Evolutionary conservation across 1,139 yeast species (phyloP), one percentile per base, ranked within the genome.

Genomic region (Yamadazyma dushanensis): DNA sequence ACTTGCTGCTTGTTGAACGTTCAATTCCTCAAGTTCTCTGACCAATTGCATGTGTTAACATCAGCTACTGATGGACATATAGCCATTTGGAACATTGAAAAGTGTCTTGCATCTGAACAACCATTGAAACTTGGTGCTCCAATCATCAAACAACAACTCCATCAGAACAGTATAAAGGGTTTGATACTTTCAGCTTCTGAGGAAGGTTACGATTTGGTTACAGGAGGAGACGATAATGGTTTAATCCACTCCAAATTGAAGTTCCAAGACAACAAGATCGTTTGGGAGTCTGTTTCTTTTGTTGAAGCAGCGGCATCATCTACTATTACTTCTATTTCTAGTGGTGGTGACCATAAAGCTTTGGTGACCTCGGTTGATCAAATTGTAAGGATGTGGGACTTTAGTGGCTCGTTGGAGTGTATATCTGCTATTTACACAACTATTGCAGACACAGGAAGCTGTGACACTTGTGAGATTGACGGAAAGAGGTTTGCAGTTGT

Each of bases 191-290:
- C 32, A 7, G 5, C 17, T 4, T 19, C 19, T 3, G 18, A 51
- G 2, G 32, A 51, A 1, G 54, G 62, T 5, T 67, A 65, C 37
- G 45, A 41, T 5, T 55, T 81, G 10, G 57, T 80, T 4, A 79
- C 96, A 1, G 97, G 96, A 15, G 97, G 98, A 37, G 98, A 92
- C 56, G 98, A 92, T 50, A 90, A 90, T 59, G 83, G 89, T 0
- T 56, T 90, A 7, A 70, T 71, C 0, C 56, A 78, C 3, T 70
- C 78, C 2, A 47, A 50, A 16, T 55, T 83, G 21, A 33, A 35
- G 2, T 35, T 61, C n/a, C 44, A 43, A 2, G 45, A 47, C 3
- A 47, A 40, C 0, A 39, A 39, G 4, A 45, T 59, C 2, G 34
- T 30, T 0, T 51, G 66, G 16, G 46, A 48, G 2, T 50, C 63